Conservation (phyloP, 169 alveolate genomes). For the Eimeria praecox region DNA sequence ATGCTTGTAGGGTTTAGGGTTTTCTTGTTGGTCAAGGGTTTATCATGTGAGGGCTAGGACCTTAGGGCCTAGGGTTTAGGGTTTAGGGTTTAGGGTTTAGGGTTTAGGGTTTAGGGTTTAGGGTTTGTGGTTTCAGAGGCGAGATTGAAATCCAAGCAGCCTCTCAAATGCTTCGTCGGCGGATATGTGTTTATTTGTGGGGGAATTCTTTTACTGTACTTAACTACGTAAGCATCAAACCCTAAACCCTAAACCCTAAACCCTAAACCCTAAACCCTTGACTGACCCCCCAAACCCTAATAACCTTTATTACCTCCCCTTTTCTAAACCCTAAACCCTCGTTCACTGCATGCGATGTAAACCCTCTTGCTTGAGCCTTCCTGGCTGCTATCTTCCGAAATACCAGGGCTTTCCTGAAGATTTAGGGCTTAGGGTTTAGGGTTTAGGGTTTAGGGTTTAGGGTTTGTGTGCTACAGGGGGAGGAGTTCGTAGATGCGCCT, state of each 20-base stretch:
- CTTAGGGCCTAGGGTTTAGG: slow-evolving; percentile 2
- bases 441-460: slow-evolving; percentile 45
- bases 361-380: too few relatives aligned
- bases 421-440: slow-evolving; percentile 30
- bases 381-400: too few relatives aligned
- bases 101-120: neutral
- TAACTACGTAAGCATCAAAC: slow-evolving; percentile 8
- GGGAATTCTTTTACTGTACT: too few relatives aligned
- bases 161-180: too few relatives aligned
- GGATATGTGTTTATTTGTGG: too few relatives aligned
- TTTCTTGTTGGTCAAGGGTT: neutral
- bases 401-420: too few relatives aligned
- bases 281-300: neutral
- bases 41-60: neutral
- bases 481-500: neutral
- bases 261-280: slow-evolving; percentile 33
- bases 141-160: too few relatives aligned
- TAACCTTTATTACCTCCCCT: neutral
- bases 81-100: slow-evolving; percentile 6
- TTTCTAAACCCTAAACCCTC: neutral
- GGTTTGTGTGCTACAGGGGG: slow-evolving; percentile 19
- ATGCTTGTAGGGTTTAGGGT: neutral
- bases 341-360: too few relatives aligned
- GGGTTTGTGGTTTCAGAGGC: neutral
- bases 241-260: slow-evolving; percentile 36